Base-by-base conservation (phyloP, 495 filamentous ascomycete genomes). In the Penicillium chermesinum region DNA sequence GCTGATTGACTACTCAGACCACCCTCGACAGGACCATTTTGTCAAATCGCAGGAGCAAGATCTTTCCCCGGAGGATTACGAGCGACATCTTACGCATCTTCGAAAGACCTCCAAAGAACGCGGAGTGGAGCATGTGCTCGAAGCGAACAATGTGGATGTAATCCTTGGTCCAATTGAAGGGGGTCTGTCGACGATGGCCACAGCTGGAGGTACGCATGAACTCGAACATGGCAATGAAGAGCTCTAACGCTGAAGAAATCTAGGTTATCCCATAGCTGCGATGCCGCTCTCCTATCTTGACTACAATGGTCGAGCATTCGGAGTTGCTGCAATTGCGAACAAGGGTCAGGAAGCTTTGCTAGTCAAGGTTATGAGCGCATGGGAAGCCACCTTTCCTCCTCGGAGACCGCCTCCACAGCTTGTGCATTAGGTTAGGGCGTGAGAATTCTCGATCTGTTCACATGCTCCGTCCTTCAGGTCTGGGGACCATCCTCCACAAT, bases 311-410 rank as follows among this genome's bases (percentile, higher is more conserved):
- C 46, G 59, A n/a, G 53, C 62, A 7, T 47, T 63, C 48, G 53
- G 54, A 9, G 41, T 65, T 14, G 41, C 52, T 22, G 54, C 49
- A 41, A 44, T 54, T 9, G 46, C 59, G 10, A 30, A 39, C 7
- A 41, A 33, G 33, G 37, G 50, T 14, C 48, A 61, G 18, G 62
- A 65, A 15, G 47, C 41, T 13, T 36, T 50, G 4, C 37, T 65
- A 22, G 33, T 65, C 21, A 50, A 50, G 42, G 50, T 63, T 8
- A 60, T 63, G 57, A 61, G 59, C 43, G 62, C 59, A 7, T 65
- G 51, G 49, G 57, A 61, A 44, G 58, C 56, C 8, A 63, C 62
- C 2, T 44, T 55, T 13, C 52, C 52, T 44, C 13, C 41, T 7
- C 45, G 50, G 34, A 38, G 38, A 25, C 41, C 50, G 19, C 50